Base-by-base conservation (phyloP, 495 filamentous ascomycete genomes). In the Aspergillus kassunensis region DNA sequence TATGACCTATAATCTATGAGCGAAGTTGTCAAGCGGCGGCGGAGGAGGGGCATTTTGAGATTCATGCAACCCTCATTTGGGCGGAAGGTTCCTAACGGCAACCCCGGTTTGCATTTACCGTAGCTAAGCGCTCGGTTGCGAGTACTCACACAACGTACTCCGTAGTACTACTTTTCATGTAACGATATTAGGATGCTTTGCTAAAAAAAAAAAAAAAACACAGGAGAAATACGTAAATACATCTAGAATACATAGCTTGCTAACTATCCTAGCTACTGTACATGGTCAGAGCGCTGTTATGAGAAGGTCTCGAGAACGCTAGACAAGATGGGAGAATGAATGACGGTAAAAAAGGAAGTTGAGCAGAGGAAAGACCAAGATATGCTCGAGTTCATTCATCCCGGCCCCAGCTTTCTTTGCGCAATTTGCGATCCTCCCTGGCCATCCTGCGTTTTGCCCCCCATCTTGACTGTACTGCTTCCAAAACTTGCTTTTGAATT, bases 391-490 rank as follows among this genome's bases (percentile, higher is more conserved):
- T 34, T 70, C 58, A 77, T 54, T 73, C 65, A 55, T 79, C 76
- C 42, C 65, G 72, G 41, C 66, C 71, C 76, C 76, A 80, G 15
- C 83, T 63, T 51, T 80, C 80, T 68, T 74, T 79, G 62, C 91
- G 81, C 71, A 83, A 79, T 63, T 73, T 61, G 60, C 85, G 69
- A 63, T 95, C 91, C 68, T 88, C 87, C 53, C 85, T 78, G 33
- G 91, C 91, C 67, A 76, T 77, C 53, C 77, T 77, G 64, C 83
- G 78, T 64, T 80, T 80, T 12, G 79, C 71, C 30, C 90, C 89
- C 90, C 89, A 96, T 62, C 78, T 77, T 44, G 76, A 82, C 71
- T 83, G 83, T 20, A 84, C 73, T 13, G 74, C 78, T 59, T 86
- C 84, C 57, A 83, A 51, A 41, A 76, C 69, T 46, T 73, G 66